Base-by-base conservation (phyloP, 1,284 basidiomycete species). In the Ceratobasidium sp. region DNA sequence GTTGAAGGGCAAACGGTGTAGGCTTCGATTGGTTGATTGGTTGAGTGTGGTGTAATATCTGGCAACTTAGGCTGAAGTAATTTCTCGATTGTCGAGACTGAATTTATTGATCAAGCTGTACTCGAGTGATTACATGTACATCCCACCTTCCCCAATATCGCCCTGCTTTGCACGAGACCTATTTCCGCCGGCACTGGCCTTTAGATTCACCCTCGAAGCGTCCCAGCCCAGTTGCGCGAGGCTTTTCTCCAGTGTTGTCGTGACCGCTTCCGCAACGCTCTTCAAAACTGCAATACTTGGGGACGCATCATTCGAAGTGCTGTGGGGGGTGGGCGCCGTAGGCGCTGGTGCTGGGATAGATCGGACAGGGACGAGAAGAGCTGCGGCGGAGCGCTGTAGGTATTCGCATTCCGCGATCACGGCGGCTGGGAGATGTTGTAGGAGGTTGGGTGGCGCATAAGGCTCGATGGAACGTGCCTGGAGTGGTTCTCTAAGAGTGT, bases 351-450 rank as follows among this genome's bases (percentile, higher is more conserved):
- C 56, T 11, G 54, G 17, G 7, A 72, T 72, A 22, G 22, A 22
- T 50, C 67, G 41, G 7, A 57, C 56, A 3, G 67, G 67, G 14
- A 60, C 44, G 1, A 72, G 45, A n/a, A 72, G 41, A 2, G 36
- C 45, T 2, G 27, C 22, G 2, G 56, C 66, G 5, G 56, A 33
- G 15, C 17, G 33, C 44, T 66, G 56, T 17, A 60, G 31, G 48
- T 64, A 75, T 71, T 75, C 69, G 31, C 74, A 75, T 27, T 64
- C 74, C 41, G 74, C 60, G 11, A 75, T 22, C 5, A 75, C 33
- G 19, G 74, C 74, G 17, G 66, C 74, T n/a, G 74, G 54, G 29
- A 75, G 51, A 41, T 64, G 51, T 50, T 75, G 74, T 31, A 75
- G 7, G 4, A 75, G 54, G 31, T 75, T 75, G 3, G 74, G 74